A percentile compares a stretch with the other conserved stretches of the same genome.
Evolutionary conservation across 2,329 filamentous ascomycete species (phyloP).

Genomic region (Claviceps digitariae): DNA sequence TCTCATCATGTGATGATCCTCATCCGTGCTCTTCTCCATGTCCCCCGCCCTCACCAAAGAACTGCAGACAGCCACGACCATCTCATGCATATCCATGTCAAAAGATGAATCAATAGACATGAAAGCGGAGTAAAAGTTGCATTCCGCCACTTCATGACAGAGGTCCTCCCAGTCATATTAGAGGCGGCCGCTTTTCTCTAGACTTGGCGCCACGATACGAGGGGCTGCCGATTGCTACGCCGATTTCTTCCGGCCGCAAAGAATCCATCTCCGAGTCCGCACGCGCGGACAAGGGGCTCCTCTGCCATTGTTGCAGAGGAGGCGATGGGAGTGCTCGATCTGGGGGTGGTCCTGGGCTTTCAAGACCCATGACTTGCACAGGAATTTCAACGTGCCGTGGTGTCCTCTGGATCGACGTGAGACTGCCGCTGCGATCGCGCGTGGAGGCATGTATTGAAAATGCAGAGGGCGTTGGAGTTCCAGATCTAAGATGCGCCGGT

Average conservation of each 20-base stretch:
- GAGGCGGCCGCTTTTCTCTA: slow-evolving; percentile 8
- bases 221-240: slow-evolving; percentile 4
- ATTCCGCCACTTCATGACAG: slow-evolving; percentile 1
- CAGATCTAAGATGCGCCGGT: background rate
- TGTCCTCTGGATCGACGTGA: slow-evolving; percentile 3
- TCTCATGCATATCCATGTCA: background rate
- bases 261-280: background rate
- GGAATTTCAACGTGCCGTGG: slow-evolving; percentile 1
- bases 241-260: slow-evolving; percentile 1
- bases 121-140: too few relatives aligned
- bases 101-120: background rate
- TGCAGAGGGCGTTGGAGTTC: background rate
- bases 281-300: slow-evolving; percentile 2
- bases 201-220: background rate
- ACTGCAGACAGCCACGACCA: too few relatives aligned
- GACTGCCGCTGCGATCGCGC: background rate
- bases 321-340: slow-evolving; percentile 23
- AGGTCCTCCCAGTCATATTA: slow-evolving; percentile 7
- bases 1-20: background rate
- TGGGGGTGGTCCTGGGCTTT: slow-evolving; percentile 30
- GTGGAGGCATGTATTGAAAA: background rate
- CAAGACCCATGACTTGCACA: slow-evolving; percentile 10
- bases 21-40: background rate
- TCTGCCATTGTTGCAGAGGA: slow-evolving; percentile 8
- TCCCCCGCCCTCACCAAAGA: too few relatives aligned